Evolutionary conservation across 1,284 basidiomycete genomes (phyloP).

Genomic region (Ganoderma lingzhi): DNA sequence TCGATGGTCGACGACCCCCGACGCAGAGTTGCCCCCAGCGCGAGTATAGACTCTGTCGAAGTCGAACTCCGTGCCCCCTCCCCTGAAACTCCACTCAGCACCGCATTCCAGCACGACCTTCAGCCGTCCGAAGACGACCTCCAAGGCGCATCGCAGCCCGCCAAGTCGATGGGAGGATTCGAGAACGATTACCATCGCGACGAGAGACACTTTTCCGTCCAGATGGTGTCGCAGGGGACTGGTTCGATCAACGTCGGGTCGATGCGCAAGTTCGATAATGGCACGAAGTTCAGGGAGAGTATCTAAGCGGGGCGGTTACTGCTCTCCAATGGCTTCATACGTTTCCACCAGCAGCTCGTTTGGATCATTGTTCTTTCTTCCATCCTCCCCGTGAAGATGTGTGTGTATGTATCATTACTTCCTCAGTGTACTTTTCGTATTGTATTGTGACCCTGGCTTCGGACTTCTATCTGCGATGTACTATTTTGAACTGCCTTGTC

Average conservation of each 20-base stretch:
- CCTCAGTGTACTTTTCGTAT: not conserved
- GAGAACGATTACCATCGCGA: conserved; percentile 20
- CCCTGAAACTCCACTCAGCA: not conserved
- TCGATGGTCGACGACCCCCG: conserved; percentile 5
- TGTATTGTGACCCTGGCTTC: not conserved
- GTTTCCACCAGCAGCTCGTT: not conserved
- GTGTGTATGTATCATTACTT: not conserved
- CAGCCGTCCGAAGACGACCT: conserved; percentile 10
- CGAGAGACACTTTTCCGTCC: conserved; percentile 36
- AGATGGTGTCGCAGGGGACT: conserved; percentile 18
- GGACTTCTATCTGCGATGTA: not conserved
- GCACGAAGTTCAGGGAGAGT: conserved; percentile 42
- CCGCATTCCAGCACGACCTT: conserved; percentile 6
- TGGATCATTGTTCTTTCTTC: not conserved
- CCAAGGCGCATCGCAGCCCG: conserved; percentile 13
- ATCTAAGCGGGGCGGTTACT: not conserved
- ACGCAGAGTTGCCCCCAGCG: conserved; percentile 13
- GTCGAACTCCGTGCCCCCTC: conserved; percentile 33
- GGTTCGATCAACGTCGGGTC: conserved; percentile 30
- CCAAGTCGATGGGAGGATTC: not conserved
- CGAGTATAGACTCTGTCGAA: conserved; percentile 34
- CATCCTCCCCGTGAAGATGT: not conserved
- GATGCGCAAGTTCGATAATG: conserved; percentile 42
- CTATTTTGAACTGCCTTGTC: not conserved
- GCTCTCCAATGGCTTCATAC: not conserved